Base-by-base conservation (phyloP, 495 filamentous ascomycete species). In the Achaetomiella virescens region DNA sequence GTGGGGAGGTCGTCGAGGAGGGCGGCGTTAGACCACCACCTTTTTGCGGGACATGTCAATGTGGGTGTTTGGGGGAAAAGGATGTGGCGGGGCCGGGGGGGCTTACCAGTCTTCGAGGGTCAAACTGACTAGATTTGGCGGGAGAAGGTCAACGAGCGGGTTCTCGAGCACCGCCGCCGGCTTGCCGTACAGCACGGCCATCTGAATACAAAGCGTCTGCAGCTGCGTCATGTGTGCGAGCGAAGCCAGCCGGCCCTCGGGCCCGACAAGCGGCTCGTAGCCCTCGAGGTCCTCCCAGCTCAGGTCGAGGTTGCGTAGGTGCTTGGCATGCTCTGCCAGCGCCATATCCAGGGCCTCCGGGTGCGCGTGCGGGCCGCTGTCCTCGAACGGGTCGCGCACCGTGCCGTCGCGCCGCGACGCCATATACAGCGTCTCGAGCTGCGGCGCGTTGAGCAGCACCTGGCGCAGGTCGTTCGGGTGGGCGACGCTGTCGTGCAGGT, bases 341-440 rank as follows among this genome's bases (percentile, higher is more conserved):
- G 60, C 68, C 12, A 54, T 50, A 50, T 70, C 64, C 6, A 70
- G 55, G 20, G 59, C 45, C n/a, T 66, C 58, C 1, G 57, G 54
- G 51, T 67, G 48, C 4, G 50, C 60, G 15, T 59, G 22, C 18
- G 21, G n/a, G 33, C 31, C 35, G 18, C 48, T 27, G 3, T 38
- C 27, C 9, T 48, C 41, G 22, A 42, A 29, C 31, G 21, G 12
- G 24, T 56, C 37, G 42, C 38, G 37, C 10, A 17, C n/a, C 7
- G 36, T 14, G 33, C 35, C 47, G 17, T 60, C 60, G 10, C 44
- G 42, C 22, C 64, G 60, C 12, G 68, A 61, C 5, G 52, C 45
- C 58, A 70, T 59, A 64, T 70, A 69, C 14, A 70, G 60, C 2
- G 66, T 69, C 49, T 69, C 52, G 31, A 69, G 62, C 9, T 59